Evolutionary conservation across 1,139 yeast species (phyloP).

Genomic region (Starmera stellimalicola): DNA sequence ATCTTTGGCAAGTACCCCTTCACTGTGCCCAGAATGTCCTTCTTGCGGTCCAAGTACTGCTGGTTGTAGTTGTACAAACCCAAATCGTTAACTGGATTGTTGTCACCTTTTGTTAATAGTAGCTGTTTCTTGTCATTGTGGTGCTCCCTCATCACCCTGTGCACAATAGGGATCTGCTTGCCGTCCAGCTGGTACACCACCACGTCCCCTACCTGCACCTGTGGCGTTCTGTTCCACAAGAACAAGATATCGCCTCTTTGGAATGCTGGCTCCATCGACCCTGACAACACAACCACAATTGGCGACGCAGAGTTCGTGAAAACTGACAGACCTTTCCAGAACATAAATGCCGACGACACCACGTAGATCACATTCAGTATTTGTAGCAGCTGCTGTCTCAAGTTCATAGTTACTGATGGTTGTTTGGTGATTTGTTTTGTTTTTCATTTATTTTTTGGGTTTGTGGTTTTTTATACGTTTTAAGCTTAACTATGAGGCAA

Average conservation of each 20-base stretch:
- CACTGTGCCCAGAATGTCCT: slow-evolving; percentile 83
- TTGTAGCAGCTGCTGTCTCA: slow-evolving; percentile 37
- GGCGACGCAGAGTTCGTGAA: slow-evolving; percentile 85
- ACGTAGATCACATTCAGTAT: slow-evolving; percentile 67
- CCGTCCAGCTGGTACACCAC: slow-evolving; percentile 88
- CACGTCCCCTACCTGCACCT: slow-evolving; percentile 79
- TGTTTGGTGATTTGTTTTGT: not conserved
- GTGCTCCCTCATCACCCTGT: slow-evolving; percentile 84
- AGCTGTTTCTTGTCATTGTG: slow-evolving; percentile 47
- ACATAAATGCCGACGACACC: slow-evolving; percentile 80
- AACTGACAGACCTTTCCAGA: slow-evolving; percentile 80
- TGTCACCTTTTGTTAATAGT: slow-evolving; percentile 91
- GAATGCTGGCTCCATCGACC: slow-evolving; percentile 99
- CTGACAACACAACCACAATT: slow-evolving; percentile 91
- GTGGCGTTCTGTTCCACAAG: slow-evolving; percentile 73
- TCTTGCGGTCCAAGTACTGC: slow-evolving; percentile 61
- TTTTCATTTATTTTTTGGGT: not conserved
- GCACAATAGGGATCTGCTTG: slow-evolving; percentile 88
- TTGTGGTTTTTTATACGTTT: not conserved
- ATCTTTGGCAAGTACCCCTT: slow-evolving; percentile 85
- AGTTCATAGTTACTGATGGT: slow-evolving; percentile 20
- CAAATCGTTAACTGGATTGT: slow-evolving; percentile 86
- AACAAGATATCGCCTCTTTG: slow-evolving; percentile 94
- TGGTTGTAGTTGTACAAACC: slow-evolving; percentile 75
- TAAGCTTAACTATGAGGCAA: too few species aligned